These are phyloP conservation scores for Hyaloscypha bicolor DNA, from an alignment of 495 filamentous ascomycete species.

Conservation along the genomic window DNA sequence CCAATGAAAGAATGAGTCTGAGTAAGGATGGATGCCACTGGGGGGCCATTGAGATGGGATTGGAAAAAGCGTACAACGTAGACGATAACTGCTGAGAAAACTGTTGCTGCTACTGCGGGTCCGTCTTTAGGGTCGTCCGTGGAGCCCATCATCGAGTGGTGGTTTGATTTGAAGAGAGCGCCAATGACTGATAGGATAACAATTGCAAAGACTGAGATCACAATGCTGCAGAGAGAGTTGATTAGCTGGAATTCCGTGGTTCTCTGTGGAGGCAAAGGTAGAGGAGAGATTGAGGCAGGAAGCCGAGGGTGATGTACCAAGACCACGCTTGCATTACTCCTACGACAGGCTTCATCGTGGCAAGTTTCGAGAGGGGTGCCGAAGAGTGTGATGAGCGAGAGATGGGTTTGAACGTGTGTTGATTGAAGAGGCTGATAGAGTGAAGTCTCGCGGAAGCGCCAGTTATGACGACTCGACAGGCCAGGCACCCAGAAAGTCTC, in stretches of 20 bases:
- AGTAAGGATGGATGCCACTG: neutral
- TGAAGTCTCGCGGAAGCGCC: constrained; percentile 2
- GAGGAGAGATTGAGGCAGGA: neutral
- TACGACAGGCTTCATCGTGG: constrained; percentile 84
- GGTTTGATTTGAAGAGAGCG: constrained; percentile 72
- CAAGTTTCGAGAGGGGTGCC: neutral
- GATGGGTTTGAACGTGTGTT: neutral
- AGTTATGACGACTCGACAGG: neutral
- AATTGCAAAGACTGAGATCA: constrained; percentile 87
- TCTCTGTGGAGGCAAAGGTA: neutral
- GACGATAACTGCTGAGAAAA: constrained; percentile 83
- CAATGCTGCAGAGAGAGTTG: constrained; percentile 56
- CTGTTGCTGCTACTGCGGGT: constrained; percentile 73
- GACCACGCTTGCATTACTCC: constrained; percentile 91
- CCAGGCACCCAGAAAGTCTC: neutral
- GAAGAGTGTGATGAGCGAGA: constrained; percentile 1
- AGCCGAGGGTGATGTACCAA: constrained; percentile 57
- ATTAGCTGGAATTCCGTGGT: neutral
- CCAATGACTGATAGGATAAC: constrained; percentile 85
- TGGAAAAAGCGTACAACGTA: constrained; percentile 65
- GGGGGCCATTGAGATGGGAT: neutral
- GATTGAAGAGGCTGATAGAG: constrained; percentile 9
- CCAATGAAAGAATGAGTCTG: neutral
- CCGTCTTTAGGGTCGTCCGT: constrained; percentile 74
- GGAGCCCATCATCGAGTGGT: constrained; percentile 79